Conservation (phyloP, 768 basidiomycete species). For the Suillus fuscotomentosus region DNA sequence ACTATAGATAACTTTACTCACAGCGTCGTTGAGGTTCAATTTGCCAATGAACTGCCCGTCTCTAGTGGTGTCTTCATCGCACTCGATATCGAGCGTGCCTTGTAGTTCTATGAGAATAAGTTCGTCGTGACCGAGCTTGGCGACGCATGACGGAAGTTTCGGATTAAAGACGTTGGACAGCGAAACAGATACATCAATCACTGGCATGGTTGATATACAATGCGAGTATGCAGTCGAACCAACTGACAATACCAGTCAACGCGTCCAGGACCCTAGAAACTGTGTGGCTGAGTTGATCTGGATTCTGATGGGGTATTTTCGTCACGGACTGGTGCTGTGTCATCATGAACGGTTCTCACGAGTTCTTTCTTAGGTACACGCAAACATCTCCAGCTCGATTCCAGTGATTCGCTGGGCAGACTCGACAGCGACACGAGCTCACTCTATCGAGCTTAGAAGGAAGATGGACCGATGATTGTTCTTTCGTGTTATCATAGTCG, state of each 20-base stretch:
- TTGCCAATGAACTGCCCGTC: constrained; percentile 79
- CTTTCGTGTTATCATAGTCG: too few relatives aligned
- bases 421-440: not conserved
- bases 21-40: constrained; percentile 63
- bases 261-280: not conserved
- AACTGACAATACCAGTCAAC: not conserved
- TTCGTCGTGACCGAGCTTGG: constrained; percentile 75
- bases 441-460: too few relatives aligned
- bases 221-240: not conserved
- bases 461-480: too few relatives aligned
- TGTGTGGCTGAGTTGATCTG: not conserved
- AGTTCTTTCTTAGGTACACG: not conserved
- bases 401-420: not conserved
- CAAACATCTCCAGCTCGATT: not conserved
- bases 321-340: too few relatives aligned
- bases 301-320: not conserved
- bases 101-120: constrained; percentile 86
- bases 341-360: not conserved
- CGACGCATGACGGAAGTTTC: constrained; percentile 63
- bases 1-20: constrained; percentile 31
- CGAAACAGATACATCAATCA: constrained; percentile 54
- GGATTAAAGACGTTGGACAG: constrained; percentile 31
- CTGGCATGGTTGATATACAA: constrained; percentile 41
- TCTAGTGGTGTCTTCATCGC: constrained; percentile 44
- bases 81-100: constrained; percentile 75